These are phyloP conservation scores for Salix viminalis DNA, from an alignment of 345 rosid genomes.

Conservation along the genomic window DNA sequence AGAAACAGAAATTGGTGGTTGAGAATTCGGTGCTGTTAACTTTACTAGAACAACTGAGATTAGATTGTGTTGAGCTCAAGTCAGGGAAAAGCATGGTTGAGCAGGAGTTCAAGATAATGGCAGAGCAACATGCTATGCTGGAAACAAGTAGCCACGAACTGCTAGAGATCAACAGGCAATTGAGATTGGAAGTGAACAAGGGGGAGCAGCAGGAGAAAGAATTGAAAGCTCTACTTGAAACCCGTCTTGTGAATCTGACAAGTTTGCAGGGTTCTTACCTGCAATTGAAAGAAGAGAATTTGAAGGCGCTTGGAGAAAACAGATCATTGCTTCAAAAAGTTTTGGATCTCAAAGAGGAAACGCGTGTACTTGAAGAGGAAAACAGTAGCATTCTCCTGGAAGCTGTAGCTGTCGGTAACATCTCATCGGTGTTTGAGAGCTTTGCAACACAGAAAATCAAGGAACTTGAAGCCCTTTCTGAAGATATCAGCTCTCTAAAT, in stretches of 20 bases:
- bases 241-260: slow-evolving; percentile 35
- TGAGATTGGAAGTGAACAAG: slow-evolving; percentile 45
- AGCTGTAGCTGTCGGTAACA: slow-evolving; percentile 41
- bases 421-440: slow-evolving; percentile 49
- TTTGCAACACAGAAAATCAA: slow-evolving; percentile 50
- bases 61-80: slow-evolving; percentile 50
- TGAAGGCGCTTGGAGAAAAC: slow-evolving; percentile 43
- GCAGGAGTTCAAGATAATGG: slow-evolving; percentile 36
- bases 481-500: slow-evolving; percentile 35
- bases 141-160: slow-evolving; percentile 53
- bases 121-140: slow-evolving; percentile 34
- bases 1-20: slow-evolving; percentile 54
- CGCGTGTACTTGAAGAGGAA: slow-evolving; percentile 53
- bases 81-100: slow-evolving; percentile 41
- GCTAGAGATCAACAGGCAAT: slow-evolving; percentile 48
- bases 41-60: slow-evolving; percentile 44
- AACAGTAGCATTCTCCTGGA: slow-evolving; percentile 44
- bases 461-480: slow-evolving; percentile 45
- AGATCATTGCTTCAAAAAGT: slow-evolving; percentile 38
- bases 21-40: slow-evolving; percentile 73
- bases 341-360: slow-evolving; percentile 45
- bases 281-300: slow-evolving; percentile 48
- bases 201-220: slow-evolving; percentile 38
- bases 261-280: slow-evolving; percentile 46
- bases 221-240: slow-evolving; percentile 41